Evolutionary conservation across 306 rosid species (phyloP), one percentile per base, ranked within the genome.

Genomic region (Sophora flavescens): DNA sequence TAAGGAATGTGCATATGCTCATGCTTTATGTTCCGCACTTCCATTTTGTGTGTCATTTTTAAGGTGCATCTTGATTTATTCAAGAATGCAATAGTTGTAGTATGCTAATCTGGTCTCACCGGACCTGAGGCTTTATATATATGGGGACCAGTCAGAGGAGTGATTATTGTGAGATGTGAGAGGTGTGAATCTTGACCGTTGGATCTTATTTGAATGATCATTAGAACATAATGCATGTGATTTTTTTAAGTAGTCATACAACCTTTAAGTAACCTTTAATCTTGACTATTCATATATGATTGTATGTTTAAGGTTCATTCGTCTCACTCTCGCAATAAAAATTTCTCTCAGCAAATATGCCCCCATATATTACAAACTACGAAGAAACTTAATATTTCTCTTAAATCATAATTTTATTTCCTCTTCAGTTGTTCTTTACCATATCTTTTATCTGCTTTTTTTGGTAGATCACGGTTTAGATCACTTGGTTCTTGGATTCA

Each of bases 101-200:
- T 6, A 56, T 70, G 52, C 30, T 30, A 32, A 17, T 76, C n/a
- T 63, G 53, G 30, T 79, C 41, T 63, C 56, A 67, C 39, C 5
- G 32, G 15, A 12, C 41, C 30, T 13, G n/a, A 63, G 16, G 28
- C 28, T 8, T 15, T 17, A 61, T 8, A 7, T 36, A 16, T 30
- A 2, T 30, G 32, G 32, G 32, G 32, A 30, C 3, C 32, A 30
- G 32, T 30, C 32, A 30, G 32, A 30, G 32, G 32, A 30, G 32
- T 30, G 32, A 30, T 30, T 30, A 30, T 30, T 30, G 32, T 30
- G 32, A 30, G 32, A 30, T 30, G 32, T 30, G 32, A 30, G 32
- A 30, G 32, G 32, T 30, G 32, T 30, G 32, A 30, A 2, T 30
- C 32, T 30, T 30, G 32, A 30, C 32, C 2, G 3, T 30, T 30